A percentile compares a stretch with the other conserved stretches of the same genome.
These are phyloP conservation scores for Oryza meyeriana DNA, from an alignment of 176 grass and related monocot species.

Conservation along the genomic window DNA sequence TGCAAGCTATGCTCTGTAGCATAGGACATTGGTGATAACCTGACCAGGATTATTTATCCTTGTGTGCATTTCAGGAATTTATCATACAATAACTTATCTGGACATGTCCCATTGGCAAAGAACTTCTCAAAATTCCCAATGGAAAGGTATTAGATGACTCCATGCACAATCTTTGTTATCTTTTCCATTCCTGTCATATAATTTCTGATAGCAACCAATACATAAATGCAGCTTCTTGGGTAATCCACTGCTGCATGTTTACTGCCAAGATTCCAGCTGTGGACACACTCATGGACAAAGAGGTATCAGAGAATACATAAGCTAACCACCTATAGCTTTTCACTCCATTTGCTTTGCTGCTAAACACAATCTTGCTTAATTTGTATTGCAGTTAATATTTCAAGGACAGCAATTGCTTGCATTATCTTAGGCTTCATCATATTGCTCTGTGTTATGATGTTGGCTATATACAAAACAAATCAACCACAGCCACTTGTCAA, in stretches of 20 bases:
- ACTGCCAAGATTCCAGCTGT: slow-evolving; percentile 61
- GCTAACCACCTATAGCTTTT: background rate
- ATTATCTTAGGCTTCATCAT: slow-evolving; percentile 77
- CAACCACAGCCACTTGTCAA: slow-evolving; percentile 65
- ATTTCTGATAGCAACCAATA: slow-evolving; percentile 11
- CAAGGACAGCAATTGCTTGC: slow-evolving; percentile 63
- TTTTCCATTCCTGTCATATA: background rate
- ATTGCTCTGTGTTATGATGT: slow-evolving; percentile 59
- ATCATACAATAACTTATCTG: slow-evolving; percentile 93
- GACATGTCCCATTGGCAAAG: slow-evolving; percentile 56
- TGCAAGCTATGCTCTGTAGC: background rate
- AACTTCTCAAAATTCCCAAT: slow-evolving; percentile 91
- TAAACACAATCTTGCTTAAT: slow-evolving; percentile 12
- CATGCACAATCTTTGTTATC: background rate
- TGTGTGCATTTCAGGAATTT: slow-evolving; percentile 69
- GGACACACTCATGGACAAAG: slow-evolving; percentile 49
- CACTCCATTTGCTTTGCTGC: background rate
- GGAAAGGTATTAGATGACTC: slow-evolving; percentile 56
- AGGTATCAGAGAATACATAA: slow-evolving; percentile 47
- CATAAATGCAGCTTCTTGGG: slow-evolving; percentile 70
- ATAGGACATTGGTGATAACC: slow-evolving; percentile 1
- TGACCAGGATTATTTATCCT: slow-evolving; percentile 14
- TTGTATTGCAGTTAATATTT: slow-evolving; percentile 62
- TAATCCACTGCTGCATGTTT: slow-evolving; percentile 64
- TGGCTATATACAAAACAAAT: slow-evolving; percentile 87